Percentiles rank a stretch among this genome's conserved stretches.
phyloP scores from a whole-genome alignment of 306 rosid species.

The Corylus avellana region DNA sequence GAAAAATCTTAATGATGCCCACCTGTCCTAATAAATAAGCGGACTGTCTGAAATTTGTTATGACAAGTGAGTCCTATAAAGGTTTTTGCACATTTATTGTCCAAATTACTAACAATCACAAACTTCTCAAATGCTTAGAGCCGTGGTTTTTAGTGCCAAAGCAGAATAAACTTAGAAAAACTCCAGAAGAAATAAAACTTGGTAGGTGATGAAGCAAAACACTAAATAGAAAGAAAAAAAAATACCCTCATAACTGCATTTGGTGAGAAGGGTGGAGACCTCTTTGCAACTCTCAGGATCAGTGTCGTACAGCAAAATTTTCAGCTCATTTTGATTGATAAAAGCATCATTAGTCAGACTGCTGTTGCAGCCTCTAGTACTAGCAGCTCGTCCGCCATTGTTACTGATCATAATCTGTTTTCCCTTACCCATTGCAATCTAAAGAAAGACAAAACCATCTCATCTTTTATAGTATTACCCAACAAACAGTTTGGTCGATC shows the following conservation, averaged over 20 bases:
- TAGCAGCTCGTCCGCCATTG: background rate
- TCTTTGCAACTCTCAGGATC: slow-evolving; percentile 25
- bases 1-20: too few species aligned
- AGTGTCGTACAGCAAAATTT: slow-evolving; percentile 20
- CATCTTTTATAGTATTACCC: background rate
- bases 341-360: background rate
- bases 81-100: too few species aligned
- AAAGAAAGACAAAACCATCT: background rate
- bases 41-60: too few species aligned
- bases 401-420: background rate
- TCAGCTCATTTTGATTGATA: background rate
- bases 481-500: background rate
- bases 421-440: background rate
- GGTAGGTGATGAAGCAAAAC: background rate
- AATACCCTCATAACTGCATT: slow-evolving; percentile 25
- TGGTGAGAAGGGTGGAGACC: slow-evolving; percentile 17
- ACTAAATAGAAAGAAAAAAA: background rate
- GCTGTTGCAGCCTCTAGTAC: background rate
- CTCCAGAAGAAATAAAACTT: background rate
- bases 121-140: too few species aligned
- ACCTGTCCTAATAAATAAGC: too few species aligned
- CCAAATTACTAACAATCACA: too few species aligned
- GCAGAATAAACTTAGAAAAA: too few species aligned
- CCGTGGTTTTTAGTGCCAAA: too few species aligned
- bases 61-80: too few species aligned